Base-by-base conservation (phyloP, 805 yeast genomes). In the Clavispora santaluciae region DNA sequence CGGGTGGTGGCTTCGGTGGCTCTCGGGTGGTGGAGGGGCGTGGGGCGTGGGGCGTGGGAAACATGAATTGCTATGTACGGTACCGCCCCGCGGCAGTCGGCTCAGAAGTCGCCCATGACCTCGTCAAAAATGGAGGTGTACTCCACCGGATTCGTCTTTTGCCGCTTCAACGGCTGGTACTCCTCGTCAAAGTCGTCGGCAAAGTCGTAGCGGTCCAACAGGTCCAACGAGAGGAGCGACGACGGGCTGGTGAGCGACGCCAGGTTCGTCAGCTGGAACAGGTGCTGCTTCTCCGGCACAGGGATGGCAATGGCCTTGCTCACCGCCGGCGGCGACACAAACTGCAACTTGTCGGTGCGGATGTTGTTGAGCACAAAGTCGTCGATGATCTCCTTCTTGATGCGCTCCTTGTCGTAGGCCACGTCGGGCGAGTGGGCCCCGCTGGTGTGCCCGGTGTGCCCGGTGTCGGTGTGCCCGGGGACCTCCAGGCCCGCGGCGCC, bases 341-440 rank as follows among this genome's bases (percentile, higher is more conserved):
- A 54, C 44, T 41, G 44, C 39, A 35, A 41, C 16, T 35, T 45
- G 9, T 45, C 49, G 11, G 59, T 57, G 34, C 66, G 68, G 28
- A 66, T 63, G 42, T 66, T 66, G 51, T 66, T 66, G 47, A 66
- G 51, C 39, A 55, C 44, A 41, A 66, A 66, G 44, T 66, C 72
- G 41, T 64, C 65, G 39, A 66, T 63, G 42, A 65, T 66, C 44
- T 66, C 71, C 44, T 66, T 69, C 42, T 65, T 66, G 49, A 66
- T 59, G 39, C 50, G 45, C 42, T 51, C 46, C 52, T 52, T 37
- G 17, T 52, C 54, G 42, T 39, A 51, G 18, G 30, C 41, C 17
- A 35, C 37, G 33, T 41, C 50, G 15, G 35, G 25, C 33, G 18
- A 28, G 8, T 37, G 34, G 11, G 50, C 43, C 21, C 43, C 48